Conservation (phyloP, 2,329 filamentous ascomycete genomes). For the Fusarium luffae region DNA sequence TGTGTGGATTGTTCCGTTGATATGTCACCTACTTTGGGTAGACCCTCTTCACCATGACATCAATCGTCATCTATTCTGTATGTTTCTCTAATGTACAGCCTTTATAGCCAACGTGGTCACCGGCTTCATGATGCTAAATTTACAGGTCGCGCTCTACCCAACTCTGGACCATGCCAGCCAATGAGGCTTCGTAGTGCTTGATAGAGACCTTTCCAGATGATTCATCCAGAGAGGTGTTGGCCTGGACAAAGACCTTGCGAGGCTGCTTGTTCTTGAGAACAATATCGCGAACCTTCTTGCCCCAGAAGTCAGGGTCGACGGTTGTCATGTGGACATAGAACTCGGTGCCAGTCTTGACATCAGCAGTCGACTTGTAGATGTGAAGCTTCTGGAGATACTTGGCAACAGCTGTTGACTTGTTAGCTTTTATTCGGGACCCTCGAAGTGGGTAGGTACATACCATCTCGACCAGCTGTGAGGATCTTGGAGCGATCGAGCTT, state of each 20-base stretch:
- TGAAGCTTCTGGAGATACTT: conserved; percentile 91
- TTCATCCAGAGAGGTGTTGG: conserved; percentile 81
- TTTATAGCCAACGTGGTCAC: not conserved
- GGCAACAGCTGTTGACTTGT: conserved; percentile 71
- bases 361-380: conserved; percentile 90
- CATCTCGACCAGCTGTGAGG: conserved; percentile 79
- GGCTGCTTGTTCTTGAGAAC: conserved; percentile 83
- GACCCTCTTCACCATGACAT: conserved; percentile 2
- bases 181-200: conserved; percentile 86
- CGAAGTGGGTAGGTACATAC: conserved; percentile 47
- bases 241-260: conserved; percentile 93
- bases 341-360: conserved; percentile 78
- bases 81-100: conserved; percentile 35
- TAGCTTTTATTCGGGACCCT: conserved; percentile 33
- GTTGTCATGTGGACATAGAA: conserved; percentile 87
- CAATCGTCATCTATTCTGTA: conserved; percentile 6
- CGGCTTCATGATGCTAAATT: conserved; percentile 27
- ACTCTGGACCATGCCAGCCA: conserved; percentile 85
- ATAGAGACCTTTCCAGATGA: conserved; percentile 76
- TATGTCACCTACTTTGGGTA: conserved; percentile 2
- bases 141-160: conserved; percentile 73
- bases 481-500: conserved; percentile 88
- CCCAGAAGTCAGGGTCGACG: conserved; percentile 86
- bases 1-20: conserved; percentile 11
- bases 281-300: conserved; percentile 78